Conservation (phyloP, 352 stramenopile genomes). For the Thraustotheca clavata region DNA sequence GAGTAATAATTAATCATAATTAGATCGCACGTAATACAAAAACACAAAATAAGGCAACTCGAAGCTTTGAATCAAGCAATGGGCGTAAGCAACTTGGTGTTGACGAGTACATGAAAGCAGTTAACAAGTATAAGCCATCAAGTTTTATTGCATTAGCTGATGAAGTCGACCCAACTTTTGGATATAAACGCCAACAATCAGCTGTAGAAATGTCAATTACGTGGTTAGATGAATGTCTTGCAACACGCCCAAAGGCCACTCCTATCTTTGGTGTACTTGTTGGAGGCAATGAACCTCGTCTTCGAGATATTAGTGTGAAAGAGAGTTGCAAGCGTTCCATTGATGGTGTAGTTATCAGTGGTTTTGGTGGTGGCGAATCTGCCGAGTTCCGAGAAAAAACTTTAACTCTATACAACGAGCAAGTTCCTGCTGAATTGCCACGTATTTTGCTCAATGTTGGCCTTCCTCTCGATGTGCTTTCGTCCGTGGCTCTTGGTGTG, state of each 20-base stretch:
- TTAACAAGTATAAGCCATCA: conserved; percentile 37
- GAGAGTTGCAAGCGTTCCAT: conserved; percentile 65
- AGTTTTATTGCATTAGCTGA: conserved; percentile 59
- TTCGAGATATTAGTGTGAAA: conserved; percentile 40
- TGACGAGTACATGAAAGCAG: conserved; percentile 52
- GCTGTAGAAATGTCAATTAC: conserved; percentile 55
- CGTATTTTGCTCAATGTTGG: conserved; percentile 58
- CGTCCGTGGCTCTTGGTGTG: conserved; percentile 39
- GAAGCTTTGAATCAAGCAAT: conserved; percentile 47
- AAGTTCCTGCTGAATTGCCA: conserved; percentile 33
- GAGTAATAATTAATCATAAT: background rate
- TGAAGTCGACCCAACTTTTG: conserved; percentile 45
- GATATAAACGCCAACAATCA: conserved; percentile 53
- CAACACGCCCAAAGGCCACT: conserved; percentile 20
- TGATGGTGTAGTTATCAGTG: conserved; percentile 55
- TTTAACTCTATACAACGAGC: conserved; percentile 38
- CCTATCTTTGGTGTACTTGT: conserved; percentile 56
- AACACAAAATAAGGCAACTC: conserved; percentile 42
- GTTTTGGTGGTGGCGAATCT: conserved; percentile 39
- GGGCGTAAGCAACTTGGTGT: conserved; percentile 39
- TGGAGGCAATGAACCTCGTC: conserved; percentile 43
- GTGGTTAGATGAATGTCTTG: conserved; percentile 61
- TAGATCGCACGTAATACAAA: conserved; percentile 32
- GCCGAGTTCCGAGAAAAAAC: conserved; percentile 30
- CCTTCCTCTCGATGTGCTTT: conserved; percentile 51